phyloP scores from a whole-genome alignment of 768 basidiomycete genomes.

The Trametes elegans region DNA sequence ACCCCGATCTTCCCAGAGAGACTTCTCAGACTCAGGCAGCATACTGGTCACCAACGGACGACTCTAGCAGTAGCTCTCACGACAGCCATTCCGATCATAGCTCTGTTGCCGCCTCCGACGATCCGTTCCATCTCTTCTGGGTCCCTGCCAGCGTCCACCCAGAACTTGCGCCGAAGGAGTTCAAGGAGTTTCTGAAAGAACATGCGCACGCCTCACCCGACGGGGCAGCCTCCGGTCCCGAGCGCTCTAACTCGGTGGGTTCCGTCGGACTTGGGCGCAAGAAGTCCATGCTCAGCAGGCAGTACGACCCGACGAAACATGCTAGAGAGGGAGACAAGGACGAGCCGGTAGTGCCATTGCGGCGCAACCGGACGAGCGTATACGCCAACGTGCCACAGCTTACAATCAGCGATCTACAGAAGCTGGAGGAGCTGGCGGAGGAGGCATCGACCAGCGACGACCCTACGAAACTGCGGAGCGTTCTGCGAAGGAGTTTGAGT shows the following conservation, averaged over 20 bases:
- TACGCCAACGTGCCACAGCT: constrained; percentile 76
- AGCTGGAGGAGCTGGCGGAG: constrained; percentile 89
- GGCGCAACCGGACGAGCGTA: constrained; percentile 65
- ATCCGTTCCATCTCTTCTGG: constrained; percentile 95
- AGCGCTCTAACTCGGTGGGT: constrained; percentile 44
- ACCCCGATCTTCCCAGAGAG: constrained; percentile 84
- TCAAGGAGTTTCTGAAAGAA: constrained; percentile 91
- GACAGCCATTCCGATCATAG: constrained; percentile 42
- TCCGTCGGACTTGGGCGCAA: constrained; percentile 68
- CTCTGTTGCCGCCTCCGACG: constrained; percentile 47
- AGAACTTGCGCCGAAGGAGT: constrained; percentile 96
- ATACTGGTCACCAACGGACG: constrained; percentile 35
- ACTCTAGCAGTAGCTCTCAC: constrained; percentile 41
- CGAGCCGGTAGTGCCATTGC: constrained; percentile 61
- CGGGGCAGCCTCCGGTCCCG: constrained; percentile 35
- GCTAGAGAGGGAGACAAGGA: constrained; percentile 67
- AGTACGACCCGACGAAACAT: constrained; percentile 80
- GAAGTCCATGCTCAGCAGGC: constrained; percentile 91
- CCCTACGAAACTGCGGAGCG: constrained; percentile 72
- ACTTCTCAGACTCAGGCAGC: constrained; percentile 46
- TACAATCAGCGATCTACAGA: constrained; percentile 92
- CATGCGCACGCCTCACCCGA: constrained; percentile 67
- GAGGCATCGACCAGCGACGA: constrained; percentile 84
- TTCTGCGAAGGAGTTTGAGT: constrained; percentile 83
- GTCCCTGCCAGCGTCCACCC: constrained; percentile 96